Conservation (phyloP, 176 grass and related monocot genomes). For the Phoenix roebelenii region DNA sequence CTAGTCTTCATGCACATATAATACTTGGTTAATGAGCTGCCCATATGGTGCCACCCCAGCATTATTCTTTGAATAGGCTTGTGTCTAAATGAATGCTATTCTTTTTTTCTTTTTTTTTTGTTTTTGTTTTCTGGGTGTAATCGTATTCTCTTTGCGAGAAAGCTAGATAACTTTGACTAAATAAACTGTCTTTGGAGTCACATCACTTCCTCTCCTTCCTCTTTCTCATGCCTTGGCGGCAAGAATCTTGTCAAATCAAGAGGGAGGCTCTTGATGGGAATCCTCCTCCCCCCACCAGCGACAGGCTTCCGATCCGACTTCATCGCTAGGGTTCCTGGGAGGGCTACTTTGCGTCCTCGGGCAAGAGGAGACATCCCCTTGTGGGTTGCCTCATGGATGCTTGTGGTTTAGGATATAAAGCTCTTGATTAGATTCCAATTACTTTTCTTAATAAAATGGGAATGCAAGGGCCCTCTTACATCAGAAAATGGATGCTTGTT, state of each 20-base stretch:
- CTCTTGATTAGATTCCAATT: slow-evolving; percentile 49
- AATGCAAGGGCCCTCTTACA: not conserved
- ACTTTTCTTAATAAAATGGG: slow-evolving; percentile 27
- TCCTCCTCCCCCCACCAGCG: too few species aligned
- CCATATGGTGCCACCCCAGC: too few species aligned
- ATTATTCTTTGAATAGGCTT: too few species aligned
- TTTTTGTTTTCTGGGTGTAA: slow-evolving; percentile 19
- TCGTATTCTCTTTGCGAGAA: slow-evolving; percentile 37
- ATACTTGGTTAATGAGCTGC: too few species aligned
- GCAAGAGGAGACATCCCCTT: slow-evolving; percentile 48
- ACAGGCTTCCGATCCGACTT: slow-evolving; percentile 27
- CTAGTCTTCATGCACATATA: too few species aligned
- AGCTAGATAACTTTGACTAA: slow-evolving; percentile 47
- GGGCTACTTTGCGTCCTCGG: slow-evolving; percentile 41
- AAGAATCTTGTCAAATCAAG: too few species aligned
- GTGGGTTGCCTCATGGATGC: slow-evolving; percentile 76
- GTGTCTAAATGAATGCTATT: too few species aligned
- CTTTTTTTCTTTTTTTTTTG: not conserved
- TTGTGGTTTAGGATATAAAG: slow-evolving; percentile 82
- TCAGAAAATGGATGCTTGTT: too few species aligned
- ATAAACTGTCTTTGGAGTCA: slow-evolving; percentile 24
- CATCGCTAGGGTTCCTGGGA: slow-evolving; percentile 13
- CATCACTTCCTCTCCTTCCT: slow-evolving; percentile 11
- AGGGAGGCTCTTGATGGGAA: too few species aligned
- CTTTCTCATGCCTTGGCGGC: slow-evolving; percentile 13